phyloP scores from a whole-genome alignment of 345 rosid species.

The Populus euphratica region DNA sequence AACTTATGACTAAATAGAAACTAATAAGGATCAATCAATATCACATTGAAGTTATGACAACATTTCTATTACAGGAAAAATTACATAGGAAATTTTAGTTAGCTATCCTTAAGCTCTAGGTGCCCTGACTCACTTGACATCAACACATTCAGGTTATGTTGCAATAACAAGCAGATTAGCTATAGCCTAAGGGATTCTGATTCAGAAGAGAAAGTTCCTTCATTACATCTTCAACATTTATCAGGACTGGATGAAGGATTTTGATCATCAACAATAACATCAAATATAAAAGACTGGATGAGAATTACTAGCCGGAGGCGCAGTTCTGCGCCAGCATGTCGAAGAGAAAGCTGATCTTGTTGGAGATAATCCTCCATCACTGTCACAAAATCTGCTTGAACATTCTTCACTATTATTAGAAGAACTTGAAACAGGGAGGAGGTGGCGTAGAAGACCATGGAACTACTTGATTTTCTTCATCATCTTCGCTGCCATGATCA shows the following conservation, averaged over 20 bases:
- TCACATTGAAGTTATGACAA: not conserved
- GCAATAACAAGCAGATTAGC: conserved; percentile 4
- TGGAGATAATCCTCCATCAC: conserved; percentile 10
- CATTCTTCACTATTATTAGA: conserved; percentile 32
- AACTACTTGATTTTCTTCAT: conserved; percentile 51
- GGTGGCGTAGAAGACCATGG: conserved; percentile 30
- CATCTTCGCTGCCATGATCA: conserved; percentile 16
- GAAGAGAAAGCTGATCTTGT: conserved; percentile 8
- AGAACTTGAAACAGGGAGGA: conserved; percentile 23
- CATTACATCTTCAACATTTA: not conserved
- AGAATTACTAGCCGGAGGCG: not conserved
- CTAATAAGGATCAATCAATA: not conserved
- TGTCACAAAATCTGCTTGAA: conserved; percentile 3
- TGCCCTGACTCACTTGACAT: conserved; percentile 8
- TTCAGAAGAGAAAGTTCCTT: not conserved
- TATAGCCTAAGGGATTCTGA: not conserved
- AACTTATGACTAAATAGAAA: not conserved
- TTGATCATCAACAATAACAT: no score
- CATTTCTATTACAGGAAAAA: not conserved
- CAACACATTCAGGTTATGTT: conserved; percentile 5
- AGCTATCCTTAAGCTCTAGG: not conserved
- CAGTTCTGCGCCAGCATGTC: conserved; percentile 6
- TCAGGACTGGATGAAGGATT: not conserved
- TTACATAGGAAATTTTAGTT: not conserved
- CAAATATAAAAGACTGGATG: not conserved